A percentile compares a stretch with the other conserved stretches of the same genome.
These are phyloP conservation scores for Populus pruinosa DNA, from an alignment of 345 rosid genomes.

Conservation along the genomic window DNA sequence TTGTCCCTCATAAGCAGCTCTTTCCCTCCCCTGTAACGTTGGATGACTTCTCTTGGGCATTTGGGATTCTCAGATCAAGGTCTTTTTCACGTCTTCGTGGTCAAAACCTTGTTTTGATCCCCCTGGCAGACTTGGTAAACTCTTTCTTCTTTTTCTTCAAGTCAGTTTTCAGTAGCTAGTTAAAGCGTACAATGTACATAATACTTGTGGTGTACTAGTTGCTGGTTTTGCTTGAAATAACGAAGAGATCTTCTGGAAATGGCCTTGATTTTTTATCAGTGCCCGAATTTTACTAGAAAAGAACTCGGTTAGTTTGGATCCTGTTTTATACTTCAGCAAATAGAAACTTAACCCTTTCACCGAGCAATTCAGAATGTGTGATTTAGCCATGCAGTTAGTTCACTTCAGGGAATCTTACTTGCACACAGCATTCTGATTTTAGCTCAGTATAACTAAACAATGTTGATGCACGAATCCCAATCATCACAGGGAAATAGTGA, in stretches of 20 bases:
- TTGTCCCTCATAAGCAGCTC: constrained; percentile 52
- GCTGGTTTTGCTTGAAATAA: constrained; percentile 1
- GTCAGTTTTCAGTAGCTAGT: constrained; percentile 7
- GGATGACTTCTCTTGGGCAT: constrained; percentile 83
- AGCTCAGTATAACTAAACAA: background rate
- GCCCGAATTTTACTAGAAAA: background rate
- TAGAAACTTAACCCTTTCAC: too few species aligned
- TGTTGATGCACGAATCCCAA: background rate
- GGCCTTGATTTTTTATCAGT: background rate
- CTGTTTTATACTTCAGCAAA: too few species aligned
- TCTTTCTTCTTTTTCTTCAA: background rate
- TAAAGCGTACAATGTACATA: background rate
- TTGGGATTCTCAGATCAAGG: constrained; percentile 82
- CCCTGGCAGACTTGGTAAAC: constrained; percentile 86
- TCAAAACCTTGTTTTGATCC: constrained; percentile 79
- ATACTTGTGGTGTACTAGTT: background rate
- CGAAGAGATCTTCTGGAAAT: background rate
- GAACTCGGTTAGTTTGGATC: background rate
- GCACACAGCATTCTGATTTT: too few species aligned
- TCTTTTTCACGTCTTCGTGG: constrained; percentile 88
- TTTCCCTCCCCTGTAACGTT: constrained; percentile 63
- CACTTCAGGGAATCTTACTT: too few species aligned
- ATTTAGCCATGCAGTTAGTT: too few species aligned
- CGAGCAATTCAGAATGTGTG: too few species aligned
- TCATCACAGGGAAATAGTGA: background rate